A percentile compares a stretch with the other conserved stretches of the same genome.
Conservation (phyloP, 2,329 filamentous ascomycete genomes). For the Phoma sp. region DNA sequence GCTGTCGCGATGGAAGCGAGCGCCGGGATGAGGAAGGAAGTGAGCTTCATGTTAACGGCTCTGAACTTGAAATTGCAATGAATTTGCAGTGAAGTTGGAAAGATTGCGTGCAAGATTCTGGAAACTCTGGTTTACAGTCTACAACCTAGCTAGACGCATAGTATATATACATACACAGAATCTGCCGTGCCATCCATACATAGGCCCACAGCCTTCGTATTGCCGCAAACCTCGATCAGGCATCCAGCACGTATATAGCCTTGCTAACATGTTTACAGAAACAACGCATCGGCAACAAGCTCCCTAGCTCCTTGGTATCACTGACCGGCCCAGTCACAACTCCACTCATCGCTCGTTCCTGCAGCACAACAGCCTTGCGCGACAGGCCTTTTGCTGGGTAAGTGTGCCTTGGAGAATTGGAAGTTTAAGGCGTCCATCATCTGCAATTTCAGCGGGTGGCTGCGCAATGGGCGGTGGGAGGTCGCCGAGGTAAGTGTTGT, state of each 20-base stretch:
- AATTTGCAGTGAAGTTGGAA: background rate
- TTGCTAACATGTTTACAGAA: background rate
- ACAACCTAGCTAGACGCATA: background rate
- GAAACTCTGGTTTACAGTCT: too few relatives aligned
- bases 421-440: background rate
- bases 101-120: too few relatives aligned
- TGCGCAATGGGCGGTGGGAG: background rate
- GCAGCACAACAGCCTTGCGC: too few relatives aligned
- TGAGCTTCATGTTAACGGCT: slow-evolving; percentile 2
- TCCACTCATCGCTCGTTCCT: background rate
- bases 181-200: background rate
- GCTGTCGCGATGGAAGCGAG: slow-evolving; percentile 4
- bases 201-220: background rate
- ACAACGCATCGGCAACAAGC: background rate
- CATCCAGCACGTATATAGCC: background rate
- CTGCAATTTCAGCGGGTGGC: background rate
- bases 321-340: background rate
- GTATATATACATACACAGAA: slow-evolving; percentile 1
- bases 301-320: background rate
- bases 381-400: too few relatives aligned
- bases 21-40: background rate
- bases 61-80: background rate
- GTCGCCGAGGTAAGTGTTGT: background rate
- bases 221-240: background rate
- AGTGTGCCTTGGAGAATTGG: background rate